Conservation (phyloP, 2,329 filamentous ascomycete genomes). For the Coleophoma crateriformis region DNA sequence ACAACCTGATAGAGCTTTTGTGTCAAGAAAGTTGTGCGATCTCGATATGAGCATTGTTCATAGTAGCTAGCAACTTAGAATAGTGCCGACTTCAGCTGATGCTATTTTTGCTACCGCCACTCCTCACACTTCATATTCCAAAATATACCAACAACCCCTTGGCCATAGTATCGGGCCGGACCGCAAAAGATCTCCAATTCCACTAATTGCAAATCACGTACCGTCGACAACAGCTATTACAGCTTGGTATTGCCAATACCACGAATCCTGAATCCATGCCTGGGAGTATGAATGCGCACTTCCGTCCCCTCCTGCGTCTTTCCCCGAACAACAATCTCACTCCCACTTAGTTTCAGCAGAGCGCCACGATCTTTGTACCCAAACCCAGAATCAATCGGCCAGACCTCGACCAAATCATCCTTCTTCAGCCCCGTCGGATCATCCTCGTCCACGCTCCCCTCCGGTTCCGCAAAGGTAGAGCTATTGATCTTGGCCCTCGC, state of each 20-base stretch:
- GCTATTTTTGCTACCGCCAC: too few relatives aligned
- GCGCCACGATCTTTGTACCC: slow-evolving; percentile 51
- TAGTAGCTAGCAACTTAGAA: too few relatives aligned
- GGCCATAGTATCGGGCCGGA: too few relatives aligned
- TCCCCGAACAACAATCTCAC: slow-evolving; percentile 55
- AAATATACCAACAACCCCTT: too few relatives aligned
- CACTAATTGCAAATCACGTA: too few relatives aligned
- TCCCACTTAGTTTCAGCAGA: slow-evolving; percentile 43
- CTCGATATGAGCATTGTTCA: too few relatives aligned
- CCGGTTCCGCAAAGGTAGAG: slow-evolving; percentile 39
- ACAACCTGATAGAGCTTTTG: too few relatives aligned
- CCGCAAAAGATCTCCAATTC: too few relatives aligned
- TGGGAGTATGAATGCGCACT: slow-evolving; percentile 55
- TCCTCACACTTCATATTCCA: too few relatives aligned
- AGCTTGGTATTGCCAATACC: not conserved
- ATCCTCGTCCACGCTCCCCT: slow-evolving; percentile 35
- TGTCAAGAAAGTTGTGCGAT: too few relatives aligned
- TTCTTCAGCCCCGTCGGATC: slow-evolving; percentile 48
- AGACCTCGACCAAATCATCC: slow-evolving; percentile 49
- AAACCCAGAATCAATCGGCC: slow-evolving; percentile 57
- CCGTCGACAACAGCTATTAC: too few relatives aligned
- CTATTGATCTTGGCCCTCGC: slow-evolving; percentile 41
- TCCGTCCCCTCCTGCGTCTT: slow-evolving; percentile 31
- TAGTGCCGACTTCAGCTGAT: too few relatives aligned
- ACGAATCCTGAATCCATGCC: slow-evolving; percentile 49